Evolutionary conservation across 495 filamentous ascomycete species (phyloP), one percentile per base, ranked within the genome.

Genomic region (Penicillium coprophilum): DNA sequence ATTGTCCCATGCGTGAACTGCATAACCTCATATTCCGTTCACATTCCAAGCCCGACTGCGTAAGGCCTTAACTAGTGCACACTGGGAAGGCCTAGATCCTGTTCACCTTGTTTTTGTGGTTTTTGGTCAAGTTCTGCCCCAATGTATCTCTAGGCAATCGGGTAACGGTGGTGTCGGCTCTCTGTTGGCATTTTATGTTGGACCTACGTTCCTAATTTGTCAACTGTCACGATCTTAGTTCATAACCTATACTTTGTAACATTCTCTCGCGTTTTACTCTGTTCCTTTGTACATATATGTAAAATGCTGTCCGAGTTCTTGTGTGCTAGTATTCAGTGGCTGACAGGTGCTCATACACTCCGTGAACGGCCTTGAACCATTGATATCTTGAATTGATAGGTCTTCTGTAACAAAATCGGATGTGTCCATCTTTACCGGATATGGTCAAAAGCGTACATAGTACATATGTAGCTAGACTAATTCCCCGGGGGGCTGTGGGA

Each of bases 381-480:
- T 17, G n/a, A n/a, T 24, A 21, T 15, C 24, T 50, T 41, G 20
- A 20, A 36, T 49, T 38, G 41, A 46, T 20, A 46, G 41, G 20
- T 46, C 31, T 40, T 50, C 8, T 11, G 20, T 17, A 24, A 44
- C 39, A 28, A 9, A 39, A 46, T 38, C 20, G 19, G 50, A 41
- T 43, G 15, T 46, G 49, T 50, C 40, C 30, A 53, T 53, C 58
- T 28, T 57, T 46, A 7, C 58, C 48, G 10, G 28, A 60, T 50
- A 19, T 32, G 46, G 53, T 56, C 23, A 49, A 51, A 55, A 32
- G 24, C 45, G 17, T 53, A 24, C 48, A 31, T 38, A 27, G 24
- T 23, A 17, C 53, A 58, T 49, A 20, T 56, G 48, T 50, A 48
- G 49, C 51, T 50, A 48, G 49, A 23, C 59, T 58, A 57, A 59